Evolutionary conservation across 2,329 filamentous ascomycete genomes (phyloP).

Genomic region (Xylariaceae sp.): DNA sequence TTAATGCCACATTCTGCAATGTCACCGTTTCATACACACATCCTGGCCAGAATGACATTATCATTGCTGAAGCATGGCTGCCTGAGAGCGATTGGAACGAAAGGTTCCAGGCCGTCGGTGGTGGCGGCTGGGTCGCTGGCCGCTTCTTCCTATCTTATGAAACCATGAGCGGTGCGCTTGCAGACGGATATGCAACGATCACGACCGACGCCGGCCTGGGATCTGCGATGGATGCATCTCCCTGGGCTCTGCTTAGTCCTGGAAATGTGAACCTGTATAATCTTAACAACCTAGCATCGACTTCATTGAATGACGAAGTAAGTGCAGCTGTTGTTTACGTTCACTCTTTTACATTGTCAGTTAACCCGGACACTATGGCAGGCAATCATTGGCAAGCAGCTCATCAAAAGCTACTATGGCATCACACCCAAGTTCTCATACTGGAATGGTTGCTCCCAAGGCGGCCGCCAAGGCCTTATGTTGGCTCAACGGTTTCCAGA

Average conservation of each 20-base stretch:
- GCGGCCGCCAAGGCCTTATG: conserved; percentile 62
- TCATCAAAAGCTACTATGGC: conserved; percentile 51
- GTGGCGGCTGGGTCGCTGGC: conserved; percentile 44
- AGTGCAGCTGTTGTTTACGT: background rate
- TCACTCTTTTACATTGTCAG: background rate
- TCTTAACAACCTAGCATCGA: conserved; percentile 38
- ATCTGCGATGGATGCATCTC: conserved; percentile 16
- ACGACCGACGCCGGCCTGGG: conserved; percentile 39
- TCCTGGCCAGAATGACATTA: conserved; percentile 47
- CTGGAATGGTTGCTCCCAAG: conserved; percentile 57
- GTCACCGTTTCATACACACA: conserved; percentile 52
- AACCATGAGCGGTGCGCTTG: conserved; percentile 30
- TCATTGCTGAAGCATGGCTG: conserved; percentile 48
- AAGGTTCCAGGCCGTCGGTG: conserved; percentile 48
- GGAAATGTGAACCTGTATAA: conserved; percentile 39
- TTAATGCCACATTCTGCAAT: conserved; percentile 46
- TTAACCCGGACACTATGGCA: conserved; percentile 18
- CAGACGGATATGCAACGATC: conserved; percentile 37
- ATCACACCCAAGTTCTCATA: conserved; percentile 52
- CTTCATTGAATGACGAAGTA: conserved; percentile 39
- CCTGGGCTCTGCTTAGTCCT: conserved; percentile 28
- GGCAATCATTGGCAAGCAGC: conserved; percentile 50
- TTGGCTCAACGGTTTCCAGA: conserved; percentile 58
- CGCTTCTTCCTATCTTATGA: conserved; percentile 27
- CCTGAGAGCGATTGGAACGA: conserved; percentile 46